A percentile compares a stretch with the other conserved stretches of the same genome.
Evolutionary conservation across 2,329 filamentous ascomycete genomes (phyloP).

Genomic region (Cladosporium sp.): DNA sequence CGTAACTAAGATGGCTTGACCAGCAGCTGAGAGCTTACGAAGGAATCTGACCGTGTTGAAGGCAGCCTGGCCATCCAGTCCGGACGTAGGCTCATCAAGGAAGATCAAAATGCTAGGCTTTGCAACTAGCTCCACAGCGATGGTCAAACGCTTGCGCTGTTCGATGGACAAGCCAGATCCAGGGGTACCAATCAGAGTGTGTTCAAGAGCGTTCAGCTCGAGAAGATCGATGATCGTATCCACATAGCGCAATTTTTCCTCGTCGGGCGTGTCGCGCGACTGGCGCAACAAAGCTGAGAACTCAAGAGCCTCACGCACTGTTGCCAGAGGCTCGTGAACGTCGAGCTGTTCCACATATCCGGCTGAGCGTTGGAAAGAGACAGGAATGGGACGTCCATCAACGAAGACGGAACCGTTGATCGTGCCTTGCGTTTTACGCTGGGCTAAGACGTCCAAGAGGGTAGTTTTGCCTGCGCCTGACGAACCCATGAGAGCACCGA

Average conservation of each 20-base stretch:
- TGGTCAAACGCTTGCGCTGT: slow-evolving; percentile 58
- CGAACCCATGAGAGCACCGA: slow-evolving; percentile 79
- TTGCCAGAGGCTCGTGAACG: slow-evolving; percentile 65
- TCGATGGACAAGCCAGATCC: slow-evolving; percentile 60
- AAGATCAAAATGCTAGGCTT: slow-evolving; percentile 64
- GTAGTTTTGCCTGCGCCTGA: slow-evolving; percentile 58
- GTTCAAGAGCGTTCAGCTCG: slow-evolving; percentile 66
- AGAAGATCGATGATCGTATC: slow-evolving; percentile 64
- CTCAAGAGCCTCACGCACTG: slow-evolving; percentile 64
- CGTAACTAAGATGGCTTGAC: slow-evolving; percentile 68
- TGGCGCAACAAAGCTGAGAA: slow-evolving; percentile 68
- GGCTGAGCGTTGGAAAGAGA: slow-evolving; percentile 54
- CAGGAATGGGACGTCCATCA: slow-evolving; percentile 41
- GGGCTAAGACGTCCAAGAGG: slow-evolving; percentile 42
- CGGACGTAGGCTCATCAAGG: slow-evolving; percentile 57
- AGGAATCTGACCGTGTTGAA: slow-evolving; percentile 56
- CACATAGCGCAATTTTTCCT: slow-evolving; percentile 68
- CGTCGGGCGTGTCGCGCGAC: slow-evolving; percentile 54
- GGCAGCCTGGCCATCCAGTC: slow-evolving; percentile 67
- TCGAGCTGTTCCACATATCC: slow-evolving; percentile 65
- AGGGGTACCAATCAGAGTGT: slow-evolving; percentile 62
- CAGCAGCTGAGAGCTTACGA: slow-evolving; percentile 64
- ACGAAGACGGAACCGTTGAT: slow-evolving; percentile 48
- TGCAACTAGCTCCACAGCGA: slow-evolving; percentile 57
- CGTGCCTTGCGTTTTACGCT: slow-evolving; percentile 48